Conservation (phyloP, 2,329 filamentous ascomycete genomes). For the Neopestalotiopsis sp. region DNA sequence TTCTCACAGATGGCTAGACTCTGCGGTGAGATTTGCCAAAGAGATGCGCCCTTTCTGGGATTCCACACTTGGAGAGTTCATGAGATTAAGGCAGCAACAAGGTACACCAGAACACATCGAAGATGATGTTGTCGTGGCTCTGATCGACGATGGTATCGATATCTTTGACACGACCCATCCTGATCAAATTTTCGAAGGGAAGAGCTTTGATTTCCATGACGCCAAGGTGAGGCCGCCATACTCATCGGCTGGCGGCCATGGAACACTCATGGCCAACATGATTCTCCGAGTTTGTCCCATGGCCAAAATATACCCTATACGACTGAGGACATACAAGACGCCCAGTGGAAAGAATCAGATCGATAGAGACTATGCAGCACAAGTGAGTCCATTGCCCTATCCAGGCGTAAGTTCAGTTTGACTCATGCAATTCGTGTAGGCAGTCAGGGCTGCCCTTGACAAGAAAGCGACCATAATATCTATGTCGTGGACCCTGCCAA, state of each 20-base stretch:
- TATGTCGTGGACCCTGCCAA: too few relatives aligned
- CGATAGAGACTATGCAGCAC: too few relatives aligned
- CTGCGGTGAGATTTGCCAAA: background rate
- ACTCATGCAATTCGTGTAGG: too few relatives aligned
- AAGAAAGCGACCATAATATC: too few relatives aligned
- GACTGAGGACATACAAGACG: background rate
- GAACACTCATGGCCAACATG: conserved; percentile 20
- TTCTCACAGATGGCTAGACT: background rate
- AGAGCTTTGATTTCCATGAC: conserved; percentile 22
- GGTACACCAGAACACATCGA: conserved; percentile 1
- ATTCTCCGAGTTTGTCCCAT: conserved; percentile 18
- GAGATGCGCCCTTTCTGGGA: background rate
- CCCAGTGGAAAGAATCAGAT: too few relatives aligned
- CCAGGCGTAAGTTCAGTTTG: too few relatives aligned
- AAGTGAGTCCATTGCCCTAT: too few relatives aligned
- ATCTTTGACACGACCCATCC: background rate
- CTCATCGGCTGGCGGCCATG: background rate
- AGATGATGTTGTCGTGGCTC: conserved; percentile 16
- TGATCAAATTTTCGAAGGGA: conserved; percentile 14
- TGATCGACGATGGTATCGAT: conserved; percentile 17
- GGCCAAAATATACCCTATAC: conserved; percentile 12
- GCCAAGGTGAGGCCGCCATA: conserved; percentile 17
- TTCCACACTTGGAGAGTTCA: background rate
- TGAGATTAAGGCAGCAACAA: background rate
- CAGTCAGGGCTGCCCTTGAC: too few relatives aligned